Base-by-base conservation (phyloP, 176 grass and related monocot genomes). In the Oryza punctata region DNA sequence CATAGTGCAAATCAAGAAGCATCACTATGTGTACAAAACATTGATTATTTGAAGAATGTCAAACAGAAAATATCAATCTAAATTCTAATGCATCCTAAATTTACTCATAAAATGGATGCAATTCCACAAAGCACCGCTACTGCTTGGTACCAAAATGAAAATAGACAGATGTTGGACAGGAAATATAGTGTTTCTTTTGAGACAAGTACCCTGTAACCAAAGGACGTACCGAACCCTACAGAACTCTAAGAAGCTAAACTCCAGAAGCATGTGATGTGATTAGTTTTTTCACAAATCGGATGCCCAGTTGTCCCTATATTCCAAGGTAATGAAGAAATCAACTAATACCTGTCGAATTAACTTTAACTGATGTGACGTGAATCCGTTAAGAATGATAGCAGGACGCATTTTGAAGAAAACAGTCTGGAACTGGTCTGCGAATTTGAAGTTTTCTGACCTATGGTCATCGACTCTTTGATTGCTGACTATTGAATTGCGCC, bases 361-460 rank as follows among this genome's bases (percentile, higher is more conserved):
- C 50, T 91, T 89, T 67, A 97, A 47, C 19, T 94, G 90, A 86
- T 94, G 92, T 7, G 95, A 91, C 27, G 82, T 89, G 66, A 94
- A 97, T 63, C 92, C 90, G 84, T 91, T 63, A 87, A 97, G 90
- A 33, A 88, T 67, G 68, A 94, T 19, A 78, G 92, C 90, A 29
- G 92, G 95, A 1, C 78, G 90, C 92, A 91, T 91, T 83, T 94
- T 97, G 84, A 92, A 97, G 78, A 94, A 97, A 78, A 88, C 78
- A 30, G 88, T 94, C 71, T 94, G 81, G 80, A 94, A 91, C 75
- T 93, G 88, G 70, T 69, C 50, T 70, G 49, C 24, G 5, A 57
- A 83, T 70, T 83, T 79, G 79, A 67, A 57, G 45, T 70, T 77
- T 86, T 72, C 89, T 87, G 78, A 44, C 28, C 30, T 69, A 84